phyloP scores from a whole-genome alignment of 2,329 filamentous ascomycete species.

The Diaporthe australafricana region DNA sequence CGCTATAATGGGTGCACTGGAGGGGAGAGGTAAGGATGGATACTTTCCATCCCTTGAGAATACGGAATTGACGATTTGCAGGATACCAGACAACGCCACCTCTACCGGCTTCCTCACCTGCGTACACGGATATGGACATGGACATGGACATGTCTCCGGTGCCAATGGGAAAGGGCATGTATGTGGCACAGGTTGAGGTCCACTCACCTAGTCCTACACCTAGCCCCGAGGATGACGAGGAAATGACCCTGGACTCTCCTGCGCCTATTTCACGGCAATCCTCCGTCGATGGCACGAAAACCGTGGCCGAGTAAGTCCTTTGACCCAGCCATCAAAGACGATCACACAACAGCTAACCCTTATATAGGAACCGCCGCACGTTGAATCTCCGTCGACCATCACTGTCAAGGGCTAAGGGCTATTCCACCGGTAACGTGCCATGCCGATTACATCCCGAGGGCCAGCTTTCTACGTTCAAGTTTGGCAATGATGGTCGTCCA shows the following conservation, averaged over 20 bases:
- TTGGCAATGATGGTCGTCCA: slow-evolving; percentile 63
- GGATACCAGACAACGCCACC: slow-evolving; percentile 87
- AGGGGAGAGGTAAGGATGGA: slow-evolving; percentile 66
- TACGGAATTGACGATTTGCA: slow-evolving; percentile 50
- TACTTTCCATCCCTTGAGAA: slow-evolving; percentile 1
- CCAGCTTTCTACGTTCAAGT: slow-evolving; percentile 80
- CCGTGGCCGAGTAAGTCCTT: slow-evolving; percentile 64
- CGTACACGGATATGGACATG: slow-evolving; percentile 69
- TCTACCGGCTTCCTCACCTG: slow-evolving; percentile 82
- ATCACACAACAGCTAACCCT: slow-evolving; percentile 40
- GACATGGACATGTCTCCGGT: slow-evolving; percentile 92
- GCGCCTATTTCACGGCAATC: slow-evolving; percentile 59
- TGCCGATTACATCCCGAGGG: slow-evolving; percentile 71
- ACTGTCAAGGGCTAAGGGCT: slow-evolving; percentile 79
- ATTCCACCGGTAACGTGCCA: slow-evolving; percentile 74
- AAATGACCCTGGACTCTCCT: slow-evolving; percentile 69
- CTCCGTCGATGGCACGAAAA: slow-evolving; percentile 62
- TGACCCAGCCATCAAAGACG: background rate
- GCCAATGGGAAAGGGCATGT: slow-evolving; percentile 81
- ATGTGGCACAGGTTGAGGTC: slow-evolving; percentile 72
- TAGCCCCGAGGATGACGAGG: slow-evolving; percentile 56
- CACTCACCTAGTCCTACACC: slow-evolving; percentile 77
- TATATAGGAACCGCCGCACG: slow-evolving; percentile 69
- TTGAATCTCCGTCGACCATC: slow-evolving; percentile 79
- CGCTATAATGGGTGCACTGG: slow-evolving; percentile 70